phyloP scores from a whole-genome alignment of 768 basidiomycete genomes.

The Calocybe gangraenosa region DNA sequence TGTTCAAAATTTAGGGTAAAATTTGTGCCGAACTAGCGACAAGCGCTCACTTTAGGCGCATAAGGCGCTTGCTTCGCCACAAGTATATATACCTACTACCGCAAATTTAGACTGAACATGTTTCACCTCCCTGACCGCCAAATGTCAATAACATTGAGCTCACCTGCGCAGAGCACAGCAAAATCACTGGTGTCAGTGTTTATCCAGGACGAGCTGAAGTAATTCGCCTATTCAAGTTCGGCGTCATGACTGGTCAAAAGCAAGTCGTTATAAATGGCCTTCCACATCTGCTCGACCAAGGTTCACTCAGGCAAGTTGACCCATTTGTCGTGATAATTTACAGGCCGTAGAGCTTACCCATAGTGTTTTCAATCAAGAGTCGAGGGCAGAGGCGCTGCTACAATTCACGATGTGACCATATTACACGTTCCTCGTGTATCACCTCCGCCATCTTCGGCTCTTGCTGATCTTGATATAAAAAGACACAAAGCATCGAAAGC shows the following conservation, averaged over 20 bases:
- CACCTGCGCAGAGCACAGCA: conserved; percentile 26
- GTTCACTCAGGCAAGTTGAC: conserved; percentile 34
- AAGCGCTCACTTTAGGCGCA: too few species aligned
- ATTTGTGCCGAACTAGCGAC: too few species aligned
- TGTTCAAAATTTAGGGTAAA: too few species aligned
- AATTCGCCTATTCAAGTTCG: conserved; percentile 34
- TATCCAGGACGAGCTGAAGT: conserved; percentile 40
- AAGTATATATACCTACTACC: too few species aligned
- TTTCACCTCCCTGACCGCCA: background rate
- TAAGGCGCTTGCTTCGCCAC: too few species aligned
- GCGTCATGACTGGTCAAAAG: conserved; percentile 35
- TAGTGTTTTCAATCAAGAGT: conserved; percentile 33
- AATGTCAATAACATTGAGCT: conserved; percentile 24
- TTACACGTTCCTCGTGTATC: background rate
- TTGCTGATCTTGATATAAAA: conserved; percentile 21
- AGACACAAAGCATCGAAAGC: conserved; percentile 25
- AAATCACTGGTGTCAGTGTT: conserved; percentile 34
- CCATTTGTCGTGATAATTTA: too few species aligned
- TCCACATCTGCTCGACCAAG: conserved; percentile 31
- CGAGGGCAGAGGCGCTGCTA: conserved; percentile 40
- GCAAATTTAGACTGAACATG: too few species aligned
- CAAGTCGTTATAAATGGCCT: conserved; percentile 35
- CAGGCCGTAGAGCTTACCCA: too few species aligned
- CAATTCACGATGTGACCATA: conserved; percentile 42
- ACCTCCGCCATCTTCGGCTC: conserved; percentile 14